These are phyloP conservation scores for Candida xyloterini DNA, from an alignment of 805 yeast species.

Conservation along the genomic window DNA sequence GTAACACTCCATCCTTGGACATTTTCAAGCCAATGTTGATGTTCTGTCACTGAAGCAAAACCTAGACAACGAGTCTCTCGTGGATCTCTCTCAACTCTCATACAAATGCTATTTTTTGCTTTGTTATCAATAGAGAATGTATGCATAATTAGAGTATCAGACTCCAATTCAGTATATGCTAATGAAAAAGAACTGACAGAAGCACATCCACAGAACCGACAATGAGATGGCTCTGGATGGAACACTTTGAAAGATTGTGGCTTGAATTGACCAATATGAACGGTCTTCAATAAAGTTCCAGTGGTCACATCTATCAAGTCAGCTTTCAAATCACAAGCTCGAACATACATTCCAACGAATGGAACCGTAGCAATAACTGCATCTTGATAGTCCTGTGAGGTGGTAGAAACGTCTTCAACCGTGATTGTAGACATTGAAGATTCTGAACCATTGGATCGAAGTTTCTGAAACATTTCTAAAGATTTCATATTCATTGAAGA, in stretches of 20 bases:
- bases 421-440: constrained; percentile 10
- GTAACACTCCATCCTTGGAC: constrained; percentile 81
- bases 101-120: constrained; percentile 76
- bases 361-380: constrained; percentile 52
- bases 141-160: constrained; percentile 61
- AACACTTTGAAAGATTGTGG: constrained; percentile 62
- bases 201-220: constrained; percentile 88
- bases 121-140: constrained; percentile 69
- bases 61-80: constrained; percentile 89
- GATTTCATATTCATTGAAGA: constrained; percentile 23
- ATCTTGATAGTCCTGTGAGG: constrained; percentile 12
- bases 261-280: constrained; percentile 61
- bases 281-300: constrained; percentile 62
- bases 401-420: neutral
- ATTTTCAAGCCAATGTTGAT: constrained; percentile 59
- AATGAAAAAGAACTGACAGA: constrained; percentile 71
- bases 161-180: constrained; percentile 62
- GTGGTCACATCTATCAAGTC: constrained; percentile 76
- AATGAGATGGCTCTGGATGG: constrained; percentile 84
- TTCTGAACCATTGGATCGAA: constrained; percentile 9
- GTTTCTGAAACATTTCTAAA: constrained; percentile 15
- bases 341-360: constrained; percentile 71
- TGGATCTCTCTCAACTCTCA: constrained; percentile 90
- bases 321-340: constrained; percentile 54
- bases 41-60: constrained; percentile 70